These are phyloP conservation scores for Pseudogymnoascus sp. DNA, from an alignment of 2,329 filamentous ascomycete genomes.

Conservation along the genomic window DNA sequence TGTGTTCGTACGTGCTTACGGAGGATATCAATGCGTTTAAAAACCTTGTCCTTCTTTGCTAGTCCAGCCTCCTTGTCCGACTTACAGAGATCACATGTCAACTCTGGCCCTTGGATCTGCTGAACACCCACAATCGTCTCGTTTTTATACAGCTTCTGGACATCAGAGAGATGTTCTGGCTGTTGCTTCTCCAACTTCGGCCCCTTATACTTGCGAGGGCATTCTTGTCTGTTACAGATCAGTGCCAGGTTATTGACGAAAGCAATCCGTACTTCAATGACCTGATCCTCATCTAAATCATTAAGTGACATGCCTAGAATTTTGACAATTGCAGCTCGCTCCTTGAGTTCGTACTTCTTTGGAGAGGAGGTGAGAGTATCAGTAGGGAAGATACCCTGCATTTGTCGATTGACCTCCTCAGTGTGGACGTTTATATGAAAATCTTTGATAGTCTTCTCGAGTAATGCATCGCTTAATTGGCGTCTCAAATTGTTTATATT, in stretches of 20 bases:
- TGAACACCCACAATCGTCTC: not conserved
- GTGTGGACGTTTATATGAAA: constrained; percentile 20
- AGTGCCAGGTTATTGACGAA: constrained; percentile 16
- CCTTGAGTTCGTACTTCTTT: constrained; percentile 21
- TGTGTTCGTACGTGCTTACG: constrained; percentile 9
- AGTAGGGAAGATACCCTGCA: constrained; percentile 18
- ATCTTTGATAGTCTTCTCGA: constrained; percentile 18
- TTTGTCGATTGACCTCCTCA: constrained; percentile 19
- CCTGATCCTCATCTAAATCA: constrained; percentile 15
- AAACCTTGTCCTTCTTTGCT: constrained; percentile 10
- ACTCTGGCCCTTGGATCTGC: not conserved
- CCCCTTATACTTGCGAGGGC: constrained; percentile 15
- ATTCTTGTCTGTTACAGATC: constrained; percentile 19
- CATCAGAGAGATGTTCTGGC: not conserved
- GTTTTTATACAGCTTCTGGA: not conserved
- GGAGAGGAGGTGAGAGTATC: constrained; percentile 16
- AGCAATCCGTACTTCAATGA: constrained; percentile 17
- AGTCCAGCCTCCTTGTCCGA: constrained; percentile 11
- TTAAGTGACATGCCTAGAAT: constrained; percentile 19
- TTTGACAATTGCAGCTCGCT: constrained; percentile 19
- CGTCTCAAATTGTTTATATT: constrained; percentile 18
- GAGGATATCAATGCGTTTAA: constrained; percentile 10
- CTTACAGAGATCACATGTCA: not conserved
- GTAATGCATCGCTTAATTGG: constrained; percentile 15
- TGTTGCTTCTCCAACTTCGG: not conserved